Percentiles rank a stretch among this genome's conserved stretches.
Evolutionary conservation across 2,329 filamentous ascomycete genomes (phyloP).

Genomic region (Oidium heveae): DNA sequence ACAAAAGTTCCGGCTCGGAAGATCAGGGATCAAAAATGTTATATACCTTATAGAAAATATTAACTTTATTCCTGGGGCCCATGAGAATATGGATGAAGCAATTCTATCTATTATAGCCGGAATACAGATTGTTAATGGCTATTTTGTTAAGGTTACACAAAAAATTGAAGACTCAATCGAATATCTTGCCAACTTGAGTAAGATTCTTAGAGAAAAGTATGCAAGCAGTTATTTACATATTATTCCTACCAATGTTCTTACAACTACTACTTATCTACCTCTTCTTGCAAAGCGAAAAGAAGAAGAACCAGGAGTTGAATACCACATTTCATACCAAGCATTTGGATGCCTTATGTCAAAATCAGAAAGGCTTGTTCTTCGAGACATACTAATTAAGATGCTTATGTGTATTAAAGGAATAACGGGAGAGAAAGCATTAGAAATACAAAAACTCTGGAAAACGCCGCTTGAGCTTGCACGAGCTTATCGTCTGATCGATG

Average conservation of each 20-base stretch:
- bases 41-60: conserved; percentile 60
- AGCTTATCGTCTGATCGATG: conserved; percentile 34
- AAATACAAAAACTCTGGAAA: conserved; percentile 56
- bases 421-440: conserved; percentile 52
- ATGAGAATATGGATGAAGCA: conserved; percentile 34
- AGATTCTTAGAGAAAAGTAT: conserved; percentile 39
- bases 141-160: conserved; percentile 51
- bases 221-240: conserved; percentile 30
- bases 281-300: conserved; percentile 32
- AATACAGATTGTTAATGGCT: conserved; percentile 55
- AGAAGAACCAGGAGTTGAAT: conserved; percentile 23
- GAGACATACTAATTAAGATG: conserved; percentile 63
- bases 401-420: conserved; percentile 57
- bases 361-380: conserved; percentile 44
- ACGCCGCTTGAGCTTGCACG: conserved; percentile 49
- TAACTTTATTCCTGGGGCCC: conserved; percentile 26
- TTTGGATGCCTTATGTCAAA: conserved; percentile 53
- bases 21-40: conserved; percentile 49
- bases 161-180: conserved; percentile 56
- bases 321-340: conserved; percentile 42
- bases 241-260: conserved; percentile 39
- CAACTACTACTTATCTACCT: conserved; percentile 38
- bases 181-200: conserved; percentile 50
- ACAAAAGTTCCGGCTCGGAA: conserved; percentile 56
- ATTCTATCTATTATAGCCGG: conserved; percentile 50